A percentile compares a stretch with the other conserved stretches of the same genome.
Evolutionary conservation across 192 early-diverging fungal species (phyloP).

Genomic region (Chytriomyces sp.): DNA sequence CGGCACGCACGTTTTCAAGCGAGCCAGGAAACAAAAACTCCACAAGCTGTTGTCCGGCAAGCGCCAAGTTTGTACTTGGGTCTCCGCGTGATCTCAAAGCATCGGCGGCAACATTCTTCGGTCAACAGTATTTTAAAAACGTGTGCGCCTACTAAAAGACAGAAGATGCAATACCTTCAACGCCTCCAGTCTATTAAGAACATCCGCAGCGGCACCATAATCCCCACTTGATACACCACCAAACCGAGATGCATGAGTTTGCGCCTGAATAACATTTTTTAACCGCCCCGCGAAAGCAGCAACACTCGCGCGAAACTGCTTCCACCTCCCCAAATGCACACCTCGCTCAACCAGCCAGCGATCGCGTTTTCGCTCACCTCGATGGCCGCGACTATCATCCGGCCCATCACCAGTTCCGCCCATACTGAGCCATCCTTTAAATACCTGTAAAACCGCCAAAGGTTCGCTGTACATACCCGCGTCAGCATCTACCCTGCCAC

Average conservation of each 20-base stretch:
- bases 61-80: neutral
- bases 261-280: neutral
- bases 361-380: neutral
- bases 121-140: neutral
- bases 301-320: constrained; percentile 12
- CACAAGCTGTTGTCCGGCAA: neutral
- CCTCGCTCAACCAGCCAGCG: neutral
- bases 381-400: neutral
- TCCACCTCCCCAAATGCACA: constrained; percentile 2
- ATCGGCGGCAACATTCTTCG: neutral
- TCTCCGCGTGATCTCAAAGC: neutral
- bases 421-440: constrained; percentile 1
- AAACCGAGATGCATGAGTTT: neutral
- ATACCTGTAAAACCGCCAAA: constrained; percentile 1
- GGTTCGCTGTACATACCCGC: constrained; percentile 1
- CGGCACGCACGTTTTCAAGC: neutral
- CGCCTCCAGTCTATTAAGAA: neutral
- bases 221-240: neutral
- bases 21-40: neutral
- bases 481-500: neutral
- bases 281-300: constrained; percentile 13
- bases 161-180: neutral
- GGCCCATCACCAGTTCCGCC: neutral
- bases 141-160: neutral
- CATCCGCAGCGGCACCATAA: neutral